Base-by-base conservation (phyloP, 2,329 filamentous ascomycete genomes). In the Phyllosticta citriasiana region DNA sequence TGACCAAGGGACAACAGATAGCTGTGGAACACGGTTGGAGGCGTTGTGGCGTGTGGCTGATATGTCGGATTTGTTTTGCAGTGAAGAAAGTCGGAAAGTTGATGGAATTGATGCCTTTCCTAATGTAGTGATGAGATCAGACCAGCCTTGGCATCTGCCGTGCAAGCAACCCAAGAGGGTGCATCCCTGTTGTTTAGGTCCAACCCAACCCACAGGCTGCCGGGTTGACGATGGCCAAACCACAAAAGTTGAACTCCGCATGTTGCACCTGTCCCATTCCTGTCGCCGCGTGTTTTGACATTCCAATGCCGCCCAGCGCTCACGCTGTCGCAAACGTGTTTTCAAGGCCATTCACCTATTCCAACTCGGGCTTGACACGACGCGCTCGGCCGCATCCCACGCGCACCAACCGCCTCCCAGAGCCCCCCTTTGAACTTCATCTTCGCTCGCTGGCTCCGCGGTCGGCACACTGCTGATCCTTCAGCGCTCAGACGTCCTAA, bases 121-220 rank as follows among this genome's bases (percentile, higher is more conserved):
- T 9, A 40, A 12, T 9, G 33, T 40, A 14, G 10, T 24, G 58
- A 60, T 55, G 16, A 55, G 58, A 56, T 60, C 35, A n/a, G 6
- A 56, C 52, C 53, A 55, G 53, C 40, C 57, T 60, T 60, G 58
- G 58, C 58, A 54, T 60, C 58, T 60, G 58, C 57, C 40, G 57
- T 22, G 51, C 57, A 14, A 51, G 53, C 53, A 60, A n/a, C 51
- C 24, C 40, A 47, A 47, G 40, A 47, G 40, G 53, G 53, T 24
- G 35, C 35, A 60, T 54, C 58, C 58, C 58, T 60, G 58, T 60
- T 60, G 58, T 60, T 60, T 60, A 55, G 58, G 16, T 60, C 52
- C 57, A 19, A 47, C 40, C 40, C 40, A 47, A 47, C 40, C 40
- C 40, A 47, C 40, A 47, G 40, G 40, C 40, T 47, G 33, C 33